Percentiles rank a stretch among this genome's conserved stretches.
These are phyloP conservation scores for Fraxinus quadrangulata DNA, from an alignment of 257 asterid genomes.

Conservation along the genomic window DNA sequence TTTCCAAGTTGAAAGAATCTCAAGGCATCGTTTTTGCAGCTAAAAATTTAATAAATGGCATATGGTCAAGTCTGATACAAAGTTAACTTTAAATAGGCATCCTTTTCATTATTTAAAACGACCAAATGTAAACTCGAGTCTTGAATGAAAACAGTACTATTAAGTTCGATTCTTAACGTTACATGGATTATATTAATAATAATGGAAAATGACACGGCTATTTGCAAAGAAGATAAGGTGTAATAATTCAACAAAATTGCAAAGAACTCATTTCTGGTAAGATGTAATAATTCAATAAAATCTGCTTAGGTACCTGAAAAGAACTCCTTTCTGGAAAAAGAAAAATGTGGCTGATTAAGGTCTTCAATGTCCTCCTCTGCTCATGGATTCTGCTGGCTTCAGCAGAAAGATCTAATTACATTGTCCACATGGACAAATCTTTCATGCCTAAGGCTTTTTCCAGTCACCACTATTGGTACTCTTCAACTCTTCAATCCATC, in stretches of 20 bases:
- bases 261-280: not conserved
- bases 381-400: not conserved
- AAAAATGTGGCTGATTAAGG: not conserved
- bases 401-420: not conserved
- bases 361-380: not conserved
- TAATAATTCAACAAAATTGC: not conserved
- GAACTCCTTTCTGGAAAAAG: not conserved
- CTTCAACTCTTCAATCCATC: not conserved
- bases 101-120: not conserved
- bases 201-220: not conserved
- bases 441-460: not conserved
- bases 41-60: not conserved
- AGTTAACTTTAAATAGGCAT: not conserved
- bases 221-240: not conserved
- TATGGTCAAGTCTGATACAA: not conserved
- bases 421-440: slow-evolving; percentile 8
- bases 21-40: not conserved
- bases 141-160: not conserved
- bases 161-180: not conserved
- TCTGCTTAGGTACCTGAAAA: not conserved
- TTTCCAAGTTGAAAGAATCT: slow-evolving; percentile 1
- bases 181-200: not conserved
- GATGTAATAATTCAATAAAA: no score
- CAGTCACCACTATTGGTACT: slow-evolving; percentile 6
- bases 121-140: not conserved